Percentiles rank a stretch among this genome's conserved stretches.
Conservation (phyloP, 441 rosid species). For the Croton setiger region DNA sequence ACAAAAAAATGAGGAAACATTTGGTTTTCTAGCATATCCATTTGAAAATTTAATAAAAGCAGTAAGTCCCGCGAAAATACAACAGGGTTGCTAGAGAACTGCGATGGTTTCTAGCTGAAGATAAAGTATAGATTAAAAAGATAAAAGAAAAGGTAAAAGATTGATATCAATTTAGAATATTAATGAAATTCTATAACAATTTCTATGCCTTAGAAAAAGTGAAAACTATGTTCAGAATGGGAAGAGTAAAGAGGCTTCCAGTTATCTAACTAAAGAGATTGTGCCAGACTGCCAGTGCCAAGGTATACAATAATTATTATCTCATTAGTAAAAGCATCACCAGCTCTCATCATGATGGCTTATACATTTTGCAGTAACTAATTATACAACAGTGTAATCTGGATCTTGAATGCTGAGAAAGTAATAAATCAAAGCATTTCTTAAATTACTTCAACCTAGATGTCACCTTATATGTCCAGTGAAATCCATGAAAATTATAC, state of each 20-base stretch:
- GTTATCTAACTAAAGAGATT: neutral
- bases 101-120: neutral
- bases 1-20: neutral
- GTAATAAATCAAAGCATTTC: neutral
- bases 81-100: neutral
- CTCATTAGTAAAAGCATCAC: neutral
- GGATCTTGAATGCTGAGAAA: neutral
- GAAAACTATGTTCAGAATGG: neutral
- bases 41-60: neutral
- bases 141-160: neutral
- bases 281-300: too few relatives aligned
- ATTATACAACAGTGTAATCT: neutral
- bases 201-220: neutral
- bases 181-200: neutral
- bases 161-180: neutral
- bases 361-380: neutral
- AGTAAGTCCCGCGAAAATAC: neutral
- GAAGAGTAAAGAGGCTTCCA: neutral
- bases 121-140: neutral
- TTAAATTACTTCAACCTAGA: neutral
- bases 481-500: slow-evolving; percentile 9
- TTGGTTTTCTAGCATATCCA: neutral
- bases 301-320: too few relatives aligned
- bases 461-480: neutral
- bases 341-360: neutral